A percentile compares a stretch with the other conserved stretches of the same genome.
These are phyloP conservation scores for Leccinum subgranulosum DNA, from an alignment of 768 basidiomycete species.

Conservation along the genomic window DNA sequence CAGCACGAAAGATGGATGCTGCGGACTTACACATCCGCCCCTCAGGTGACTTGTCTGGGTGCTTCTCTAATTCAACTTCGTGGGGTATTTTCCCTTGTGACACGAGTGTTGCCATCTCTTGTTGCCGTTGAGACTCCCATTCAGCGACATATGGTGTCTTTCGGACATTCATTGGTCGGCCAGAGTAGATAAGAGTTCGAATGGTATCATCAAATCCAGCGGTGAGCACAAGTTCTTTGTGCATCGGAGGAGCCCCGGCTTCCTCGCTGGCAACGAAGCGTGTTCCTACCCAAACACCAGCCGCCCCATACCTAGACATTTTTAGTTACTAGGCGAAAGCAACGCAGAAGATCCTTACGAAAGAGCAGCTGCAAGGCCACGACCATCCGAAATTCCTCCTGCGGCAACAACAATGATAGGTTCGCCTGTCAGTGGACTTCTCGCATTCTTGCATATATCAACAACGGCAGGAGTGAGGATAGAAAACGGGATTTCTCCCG, in stretches of 20 bases:
- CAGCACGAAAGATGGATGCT: not conserved
- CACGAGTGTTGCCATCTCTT: constrained; percentile 58
- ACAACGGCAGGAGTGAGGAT: constrained; percentile 81
- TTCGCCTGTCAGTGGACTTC: constrained; percentile 75
- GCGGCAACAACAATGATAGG: constrained; percentile 79
- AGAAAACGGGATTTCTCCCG: constrained; percentile 78
- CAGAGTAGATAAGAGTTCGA: constrained; percentile 72
- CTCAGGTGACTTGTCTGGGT: constrained; percentile 62
- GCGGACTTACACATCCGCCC: constrained; percentile 55
- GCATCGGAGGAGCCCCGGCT: constrained; percentile 71
- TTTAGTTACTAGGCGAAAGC: not conserved
- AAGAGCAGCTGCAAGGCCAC: constrained; percentile 73
- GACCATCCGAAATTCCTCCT: constrained; percentile 81
- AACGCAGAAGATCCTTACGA: constrained; percentile 39
- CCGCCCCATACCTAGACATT: constrained; percentile 64
- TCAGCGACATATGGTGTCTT: constrained; percentile 76
- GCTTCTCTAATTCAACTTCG: constrained; percentile 63
- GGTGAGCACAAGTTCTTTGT: constrained; percentile 63
- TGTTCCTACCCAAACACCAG: constrained; percentile 87
- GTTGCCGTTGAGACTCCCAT: constrained; percentile 65
- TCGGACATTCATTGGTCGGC: constrained; percentile 78
- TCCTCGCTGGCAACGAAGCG: constrained; percentile 82
- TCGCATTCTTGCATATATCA: constrained; percentile 67
- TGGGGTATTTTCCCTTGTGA: constrained; percentile 71
- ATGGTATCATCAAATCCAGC: constrained; percentile 75